Evolutionary conservation across 1,284 basidiomycete species (phyloP).

Genomic region (Ceratobasidium sp.): DNA sequence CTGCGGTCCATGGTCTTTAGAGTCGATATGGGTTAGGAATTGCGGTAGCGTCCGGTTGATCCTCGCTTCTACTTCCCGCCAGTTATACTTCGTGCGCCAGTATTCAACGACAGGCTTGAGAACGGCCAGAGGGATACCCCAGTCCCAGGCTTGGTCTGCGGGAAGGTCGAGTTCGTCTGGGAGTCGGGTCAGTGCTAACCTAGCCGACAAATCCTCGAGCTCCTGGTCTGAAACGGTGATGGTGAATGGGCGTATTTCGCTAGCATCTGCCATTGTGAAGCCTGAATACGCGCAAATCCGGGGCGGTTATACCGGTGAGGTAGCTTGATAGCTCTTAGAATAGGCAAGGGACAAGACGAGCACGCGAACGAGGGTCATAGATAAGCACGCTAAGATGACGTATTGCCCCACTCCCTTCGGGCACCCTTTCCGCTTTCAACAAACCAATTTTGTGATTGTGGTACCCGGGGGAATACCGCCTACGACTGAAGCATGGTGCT

Average conservation of each 20-base stretch:
- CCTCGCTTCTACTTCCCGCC: conserved; percentile 37
- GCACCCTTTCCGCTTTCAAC: too few species aligned
- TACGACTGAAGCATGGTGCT: too few species aligned
- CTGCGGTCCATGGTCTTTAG: conserved; percentile 21
- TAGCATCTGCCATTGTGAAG: too few species aligned
- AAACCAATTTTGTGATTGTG: too few species aligned
- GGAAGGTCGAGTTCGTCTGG: conserved; percentile 45
- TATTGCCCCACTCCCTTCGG: too few species aligned
- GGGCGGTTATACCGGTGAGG: too few species aligned
- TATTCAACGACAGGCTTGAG: conserved; percentile 43
- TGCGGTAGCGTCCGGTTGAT: conserved; percentile 46
- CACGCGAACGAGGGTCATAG: too few species aligned
- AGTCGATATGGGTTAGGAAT: conserved; percentile 40
- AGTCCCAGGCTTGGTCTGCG: conserved; percentile 41
- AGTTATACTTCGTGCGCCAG: conserved; percentile 41
- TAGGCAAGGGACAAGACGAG: too few species aligned
- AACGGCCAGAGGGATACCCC: conserved; percentile 37
- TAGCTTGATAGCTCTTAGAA: too few species aligned
- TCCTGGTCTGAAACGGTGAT: conserved; percentile 29
- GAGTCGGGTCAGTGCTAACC: conserved; percentile 39
- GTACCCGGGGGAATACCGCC: too few species aligned
- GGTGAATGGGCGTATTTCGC: conserved; percentile 30
- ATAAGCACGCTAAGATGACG: too few species aligned
- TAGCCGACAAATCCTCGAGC: conserved; percentile 26
- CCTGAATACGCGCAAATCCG: too few species aligned